Base-by-base conservation (phyloP, 441 rosid species). In the Kokia cookei region DNA sequence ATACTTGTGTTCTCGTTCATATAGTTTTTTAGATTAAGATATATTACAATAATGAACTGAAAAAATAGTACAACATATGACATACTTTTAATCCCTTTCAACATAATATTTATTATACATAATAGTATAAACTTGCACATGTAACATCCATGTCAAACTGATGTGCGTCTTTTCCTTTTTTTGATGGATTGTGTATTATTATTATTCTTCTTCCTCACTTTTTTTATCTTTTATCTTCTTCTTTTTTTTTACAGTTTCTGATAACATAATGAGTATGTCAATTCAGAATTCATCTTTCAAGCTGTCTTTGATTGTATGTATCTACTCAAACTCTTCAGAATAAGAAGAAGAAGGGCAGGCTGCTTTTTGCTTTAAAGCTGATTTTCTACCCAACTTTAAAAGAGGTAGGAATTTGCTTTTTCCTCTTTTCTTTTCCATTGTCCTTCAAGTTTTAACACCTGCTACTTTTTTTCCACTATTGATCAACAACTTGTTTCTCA, bases 101-200 rank as follows among this genome's bases (percentile, higher is more conserved):
- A 4, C 5, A 48, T 48, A 48, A 12, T 48, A 48, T 48, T 48
- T 32, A 32, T 32, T 59, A 6, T 14, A 47, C 29, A 8, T 59
- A 32, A 2, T 13, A 51, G 62, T 60, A 65, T 65, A n/a, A 67
- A 50, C n/a, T 32, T 50, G 45, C 72, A 70, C 63, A 55, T 37
- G 73, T 37, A 70, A 70, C 50, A 55, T 70, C 73, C 63, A 32
- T 55, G 73, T 55, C 73, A 54, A 61, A 54, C 19, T 19, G 73
- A 55, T 11, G 27, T 19, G 50, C 40, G 12, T 12, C 19, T 17
- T 69, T 53, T 11, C 24, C 19, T 14, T 61, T 35, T 32, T 7
- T 15, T 69, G 22, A 53, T n/a, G 73, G 62, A 17, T 58, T 58
- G 35, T 58, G 5, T 54, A 17, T 54, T 17, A 19, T 54, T 54